Conservation (phyloP, 139 green algal genomes). For the Bryopsis sp. region DNA sequence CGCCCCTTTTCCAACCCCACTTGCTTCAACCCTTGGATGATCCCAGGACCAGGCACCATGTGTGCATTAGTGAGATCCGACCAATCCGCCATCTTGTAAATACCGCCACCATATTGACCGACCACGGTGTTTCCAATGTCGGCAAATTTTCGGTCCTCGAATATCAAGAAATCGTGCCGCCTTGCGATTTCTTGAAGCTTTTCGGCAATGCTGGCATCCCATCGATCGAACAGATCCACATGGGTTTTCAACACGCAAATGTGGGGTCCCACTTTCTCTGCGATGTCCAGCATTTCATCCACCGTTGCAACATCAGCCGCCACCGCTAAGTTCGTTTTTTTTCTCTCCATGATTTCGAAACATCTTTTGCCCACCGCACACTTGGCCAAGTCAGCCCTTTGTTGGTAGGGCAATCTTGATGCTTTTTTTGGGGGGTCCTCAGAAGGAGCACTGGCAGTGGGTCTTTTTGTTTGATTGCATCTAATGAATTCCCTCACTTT, state of each 20-base stretch:
- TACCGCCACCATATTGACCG: slow-evolving; percentile 68
- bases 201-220: slow-evolving; percentile 29
- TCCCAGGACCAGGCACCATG: slow-evolving; percentile 85
- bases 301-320: slow-evolving; percentile 86
- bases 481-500: slow-evolving; percentile 76
- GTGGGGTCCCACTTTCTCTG: slow-evolving; percentile 82
- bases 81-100: slow-evolving; percentile 94
- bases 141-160: slow-evolving; percentile 99
- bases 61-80: slow-evolving; percentile 96
- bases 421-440: slow-evolving; percentile 22
- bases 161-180: slow-evolving; percentile 87
- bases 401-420: slow-evolving; percentile 77
- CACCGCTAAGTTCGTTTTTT: slow-evolving; percentile 94
- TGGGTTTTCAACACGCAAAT: slow-evolving; percentile 99
- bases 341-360: slow-evolving; percentile 35
- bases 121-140: slow-evolving; percentile 99
- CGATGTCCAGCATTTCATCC: slow-evolving; percentile 83
- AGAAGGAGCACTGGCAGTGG: slow-evolving; percentile 33
- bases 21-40: slow-evolving; percentile 92
- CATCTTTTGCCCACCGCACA: slow-evolving; percentile 18
- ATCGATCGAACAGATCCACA: slow-evolving; percentile 86
- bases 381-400: slow-evolving; percentile 37
- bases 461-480: slow-evolving; percentile 76
- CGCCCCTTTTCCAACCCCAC: slow-evolving; percentile 51
- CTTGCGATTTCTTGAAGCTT: slow-evolving; percentile 27